Percentiles rank a stretch among this genome's conserved stretches.
Conservation (phyloP, 179 eudicot genomes). For the Heliamphora pulchella region DNA sequence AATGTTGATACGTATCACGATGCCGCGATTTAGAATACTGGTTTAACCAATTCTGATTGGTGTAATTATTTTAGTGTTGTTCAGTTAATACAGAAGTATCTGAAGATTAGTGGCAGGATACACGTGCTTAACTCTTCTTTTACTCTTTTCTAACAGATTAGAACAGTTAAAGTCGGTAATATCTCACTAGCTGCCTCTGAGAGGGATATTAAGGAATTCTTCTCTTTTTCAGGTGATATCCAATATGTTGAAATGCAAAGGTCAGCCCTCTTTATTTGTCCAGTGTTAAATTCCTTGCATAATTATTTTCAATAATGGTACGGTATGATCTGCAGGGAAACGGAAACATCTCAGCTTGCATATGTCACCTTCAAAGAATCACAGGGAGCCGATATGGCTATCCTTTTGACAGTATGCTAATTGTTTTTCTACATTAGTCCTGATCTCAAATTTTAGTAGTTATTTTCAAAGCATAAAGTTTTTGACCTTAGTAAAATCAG, state of each 20-base stretch:
- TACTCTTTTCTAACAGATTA: slow-evolving; percentile 20
- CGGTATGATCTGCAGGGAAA: slow-evolving; percentile 25
- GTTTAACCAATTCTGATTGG: no score
- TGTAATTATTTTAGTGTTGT: no score
- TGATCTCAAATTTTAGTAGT: not conserved
- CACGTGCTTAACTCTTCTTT: not conserved
- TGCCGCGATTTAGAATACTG: no score
- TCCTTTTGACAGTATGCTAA: slow-evolving; percentile 34
- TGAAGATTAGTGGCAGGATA: not conserved
- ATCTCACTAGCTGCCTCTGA: slow-evolving; percentile 25
- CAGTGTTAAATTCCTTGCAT: not conserved
- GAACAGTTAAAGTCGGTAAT: slow-evolving; percentile 36
- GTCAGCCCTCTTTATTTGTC: slow-evolving; percentile 19
- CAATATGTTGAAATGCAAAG: slow-evolving; percentile 37
- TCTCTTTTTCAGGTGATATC: slow-evolving; percentile 44
- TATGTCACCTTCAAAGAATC: slow-evolving; percentile 41
- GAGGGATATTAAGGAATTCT: slow-evolving; percentile 32
- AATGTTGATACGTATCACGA: no score
- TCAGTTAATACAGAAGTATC: not conserved
- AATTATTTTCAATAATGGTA: slow-evolving; percentile 5
- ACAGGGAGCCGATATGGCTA: slow-evolving; percentile 43
- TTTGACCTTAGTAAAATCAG: no score
- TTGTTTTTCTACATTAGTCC: not conserved
- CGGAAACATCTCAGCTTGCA: slow-evolving; percentile 27
- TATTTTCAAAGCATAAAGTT: no score